phyloP scores from a whole-genome alignment of 73 alveolate species.

The Paramecium sexaurelia region DNA sequence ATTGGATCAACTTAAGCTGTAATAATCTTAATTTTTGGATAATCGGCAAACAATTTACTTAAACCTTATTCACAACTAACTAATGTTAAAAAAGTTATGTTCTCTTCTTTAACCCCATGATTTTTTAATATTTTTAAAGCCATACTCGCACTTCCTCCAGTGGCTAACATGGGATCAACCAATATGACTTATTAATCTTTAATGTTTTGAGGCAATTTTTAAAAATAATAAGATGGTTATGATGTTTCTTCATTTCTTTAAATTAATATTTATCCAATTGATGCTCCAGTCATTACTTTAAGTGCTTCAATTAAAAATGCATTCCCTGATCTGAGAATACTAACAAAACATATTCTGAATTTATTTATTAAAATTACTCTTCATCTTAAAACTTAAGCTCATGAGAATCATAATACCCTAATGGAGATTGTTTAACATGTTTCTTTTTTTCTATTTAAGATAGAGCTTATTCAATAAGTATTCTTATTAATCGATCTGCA shows the following conservation, averaged over 20 bases:
- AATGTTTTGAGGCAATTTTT: constrained; percentile 79
- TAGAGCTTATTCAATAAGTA: constrained; percentile 80
- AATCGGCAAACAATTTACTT: constrained; percentile 39
- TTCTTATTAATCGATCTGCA: constrained; percentile 78
- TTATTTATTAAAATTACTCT: constrained; percentile 18
- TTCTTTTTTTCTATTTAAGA: constrained; percentile 72
- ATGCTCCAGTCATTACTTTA: constrained; percentile 74
- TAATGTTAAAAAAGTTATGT: constrained; percentile 80
- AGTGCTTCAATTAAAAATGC: constrained; percentile 75
- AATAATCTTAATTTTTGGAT: constrained; percentile 78
- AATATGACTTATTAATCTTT: constrained; percentile 72
- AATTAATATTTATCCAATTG: constrained; percentile 80
- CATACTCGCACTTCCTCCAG: constrained; percentile 82
- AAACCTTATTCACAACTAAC: constrained; percentile 83
- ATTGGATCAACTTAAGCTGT: constrained; percentile 68
- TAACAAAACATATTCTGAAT: constrained; percentile 64
- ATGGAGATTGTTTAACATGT: constrained; percentile 67
- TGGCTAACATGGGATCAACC: constrained; percentile 90
- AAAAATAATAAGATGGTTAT: constrained; percentile 74
- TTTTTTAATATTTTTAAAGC: constrained; percentile 73
- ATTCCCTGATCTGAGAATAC: constrained; percentile 89
- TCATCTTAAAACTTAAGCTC: constrained; percentile 68
- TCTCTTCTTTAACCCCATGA: constrained; percentile 78
- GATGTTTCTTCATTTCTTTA: constrained; percentile 81
- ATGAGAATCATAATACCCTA: constrained; percentile 73